Evolutionary conservation across 345 rosid species (phyloP).

Genomic region (Boechera retrofracta): DNA sequence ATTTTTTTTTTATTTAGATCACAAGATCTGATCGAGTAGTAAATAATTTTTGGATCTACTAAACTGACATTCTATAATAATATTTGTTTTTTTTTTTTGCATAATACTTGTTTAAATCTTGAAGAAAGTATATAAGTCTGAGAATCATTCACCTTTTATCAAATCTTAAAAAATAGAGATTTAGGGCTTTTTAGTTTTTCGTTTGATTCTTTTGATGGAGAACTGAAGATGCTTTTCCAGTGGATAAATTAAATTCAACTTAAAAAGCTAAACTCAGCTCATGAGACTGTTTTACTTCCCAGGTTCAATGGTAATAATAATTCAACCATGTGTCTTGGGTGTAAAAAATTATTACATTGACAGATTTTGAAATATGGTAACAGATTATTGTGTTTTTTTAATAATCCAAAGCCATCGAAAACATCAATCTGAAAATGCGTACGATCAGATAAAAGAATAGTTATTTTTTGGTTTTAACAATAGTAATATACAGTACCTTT

Average conservation of each 20-base stretch:
- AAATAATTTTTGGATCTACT: constrained; percentile 8
- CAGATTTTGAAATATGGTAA: not conserved
- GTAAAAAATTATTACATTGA: not conserved
- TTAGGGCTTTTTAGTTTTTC: constrained; percentile 5
- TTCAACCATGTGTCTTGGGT: not conserved
- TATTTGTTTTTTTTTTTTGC: not conserved
- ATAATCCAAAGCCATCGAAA: not conserved
- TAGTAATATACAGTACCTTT: constrained; percentile 12
- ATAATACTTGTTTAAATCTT: not conserved
- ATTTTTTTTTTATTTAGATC: not conserved
- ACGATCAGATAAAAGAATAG: constrained; percentile 20
- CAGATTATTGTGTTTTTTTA: not conserved
- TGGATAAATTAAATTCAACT: constrained; percentile 20
- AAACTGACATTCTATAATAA: not conserved
- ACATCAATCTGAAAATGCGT: constrained; percentile 30
- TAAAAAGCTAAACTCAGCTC: constrained; percentile 34
- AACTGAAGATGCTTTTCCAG: constrained; percentile 38
- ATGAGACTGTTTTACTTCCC: constrained; percentile 37
- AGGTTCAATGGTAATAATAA: constrained; percentile 33
- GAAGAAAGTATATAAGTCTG: constrained; percentile 5
- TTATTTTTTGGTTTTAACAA: constrained; percentile 22
- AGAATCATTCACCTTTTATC: constrained; percentile 29
- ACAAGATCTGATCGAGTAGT: not conserved
- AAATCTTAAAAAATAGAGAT: constrained; percentile 22
- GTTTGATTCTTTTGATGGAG: constrained; percentile 36